phyloP scores from a whole-genome alignment of 2,329 filamentous ascomycete species.

The Cucurbitaria berberidis region DNA sequence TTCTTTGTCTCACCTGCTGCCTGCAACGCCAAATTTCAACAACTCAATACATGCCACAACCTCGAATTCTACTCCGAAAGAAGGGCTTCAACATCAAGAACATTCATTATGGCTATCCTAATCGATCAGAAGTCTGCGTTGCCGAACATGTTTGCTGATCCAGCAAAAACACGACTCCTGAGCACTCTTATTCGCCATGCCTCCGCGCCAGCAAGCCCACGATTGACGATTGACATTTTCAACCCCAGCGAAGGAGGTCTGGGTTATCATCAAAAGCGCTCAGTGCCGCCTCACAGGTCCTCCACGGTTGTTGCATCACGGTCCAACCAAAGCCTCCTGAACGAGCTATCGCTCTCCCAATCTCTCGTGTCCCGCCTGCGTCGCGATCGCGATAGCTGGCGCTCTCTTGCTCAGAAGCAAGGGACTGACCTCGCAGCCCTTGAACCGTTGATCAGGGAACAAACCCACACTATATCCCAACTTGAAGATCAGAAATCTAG shows the following conservation, averaged over 20 bases:
- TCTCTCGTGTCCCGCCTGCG: constrained; percentile 8
- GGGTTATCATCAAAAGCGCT: background rate
- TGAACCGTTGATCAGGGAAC: constrained; percentile 1
- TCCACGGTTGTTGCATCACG: background rate
- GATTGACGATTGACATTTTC: background rate
- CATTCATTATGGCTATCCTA: background rate
- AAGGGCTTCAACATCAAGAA: background rate
- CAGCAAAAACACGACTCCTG: constrained; percentile 1
- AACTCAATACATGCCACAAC: background rate
- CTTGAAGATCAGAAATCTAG: constrained; percentile 1
- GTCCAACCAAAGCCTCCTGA: background rate
- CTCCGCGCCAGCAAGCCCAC: constrained; percentile 8
- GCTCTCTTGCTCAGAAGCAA: constrained; percentile 3
- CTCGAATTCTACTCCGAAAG: background rate
- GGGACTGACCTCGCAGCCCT: background rate
- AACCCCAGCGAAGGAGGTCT: background rate
- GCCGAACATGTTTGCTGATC: background rate
- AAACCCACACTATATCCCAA: background rate
- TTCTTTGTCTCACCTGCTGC: constrained; percentile 2
- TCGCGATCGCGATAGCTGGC: constrained; percentile 12
- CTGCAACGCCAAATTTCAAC: background rate
- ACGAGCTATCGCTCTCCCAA: constrained; percentile 5
- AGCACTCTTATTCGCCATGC: constrained; percentile 7
- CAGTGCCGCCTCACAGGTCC: background rate
- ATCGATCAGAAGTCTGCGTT: background rate